Base-by-base conservation (phyloP, 1,284 basidiomycete species). In the Gymnopus androsaceus region DNA sequence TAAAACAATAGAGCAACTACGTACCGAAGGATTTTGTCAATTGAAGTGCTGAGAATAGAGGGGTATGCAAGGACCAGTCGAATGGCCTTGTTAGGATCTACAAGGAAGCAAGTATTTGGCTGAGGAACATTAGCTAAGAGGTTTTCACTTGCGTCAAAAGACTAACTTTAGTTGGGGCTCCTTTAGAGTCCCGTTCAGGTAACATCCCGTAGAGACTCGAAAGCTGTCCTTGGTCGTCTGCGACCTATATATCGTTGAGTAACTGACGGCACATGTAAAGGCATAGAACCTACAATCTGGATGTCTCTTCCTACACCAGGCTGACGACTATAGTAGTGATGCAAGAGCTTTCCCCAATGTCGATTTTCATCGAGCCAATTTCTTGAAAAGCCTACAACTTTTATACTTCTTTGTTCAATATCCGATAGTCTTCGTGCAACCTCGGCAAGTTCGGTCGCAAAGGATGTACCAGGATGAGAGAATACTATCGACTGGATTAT, bases 11-110 rank as follows among this genome's bases (percentile, higher is more conserved):
- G 15, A 45, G 14, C 21, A 51, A 17, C 6, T 11, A 63, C 75
- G 69, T 58, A 87, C 86, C 95, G 87, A 59, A 97, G 72, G 65
- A 97, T 87, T 75, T 98, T 95, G 67, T 89, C 87, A 6, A 55
- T n/a, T 33, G 38, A 51, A 11, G 44, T 59, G 19, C 57, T 51
- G 23, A 59, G 36, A 19, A 21, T 15, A 21, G 19, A 38, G 21
- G 59, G 59, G 34, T 58, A 61, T 1, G 54, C 23, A 17, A 61
- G 38, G 21, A 49, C 49, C 14, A 56, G 21, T 21, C 55, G 54
- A 17, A 61, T 56, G 17, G 38, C 51, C 17, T 56, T 58, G 17
- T 51, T 61, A 25, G 59, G 57, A 51, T 61, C 59, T 21, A 61
- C 44, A 14, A 61, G 42, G 44, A 59, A 59, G 12, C 36, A 49